Percentiles rank a stretch among this genome's conserved stretches.
Evolutionary conservation across 2,329 filamentous ascomycete genomes (phyloP).

Genomic region (Plectosphaerella plurivora): DNA sequence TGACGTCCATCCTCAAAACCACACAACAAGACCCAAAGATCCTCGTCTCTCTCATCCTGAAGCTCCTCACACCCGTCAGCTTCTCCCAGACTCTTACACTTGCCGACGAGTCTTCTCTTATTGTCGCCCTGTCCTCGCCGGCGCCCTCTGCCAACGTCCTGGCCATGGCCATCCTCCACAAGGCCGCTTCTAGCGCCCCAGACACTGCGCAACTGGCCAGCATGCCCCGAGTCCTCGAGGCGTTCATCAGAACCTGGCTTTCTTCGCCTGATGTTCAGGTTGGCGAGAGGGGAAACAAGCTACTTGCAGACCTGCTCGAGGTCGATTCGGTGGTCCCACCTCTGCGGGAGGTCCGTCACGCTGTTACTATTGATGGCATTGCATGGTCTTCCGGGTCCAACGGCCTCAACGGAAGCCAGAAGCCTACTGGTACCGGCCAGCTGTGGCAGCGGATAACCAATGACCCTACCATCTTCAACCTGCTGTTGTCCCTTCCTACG

Average conservation of each 20-base stretch:
- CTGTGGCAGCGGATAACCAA: conserved; percentile 37
- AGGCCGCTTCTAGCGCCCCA: conserved; percentile 42
- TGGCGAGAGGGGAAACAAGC: conserved; percentile 45
- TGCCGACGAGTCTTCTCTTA: conserved; percentile 44
- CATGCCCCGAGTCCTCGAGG: conserved; percentile 42
- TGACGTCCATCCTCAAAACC: conserved; percentile 47
- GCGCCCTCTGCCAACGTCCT: conserved; percentile 54
- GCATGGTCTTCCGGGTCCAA: conserved; percentile 3
- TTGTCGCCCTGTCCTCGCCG: conserved; percentile 48
- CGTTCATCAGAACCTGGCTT: conserved; percentile 49
- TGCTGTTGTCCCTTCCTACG: conserved; percentile 35
- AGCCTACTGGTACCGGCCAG: neutral
- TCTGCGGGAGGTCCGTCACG: conserved; percentile 6
- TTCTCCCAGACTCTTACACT: conserved; percentile 48
- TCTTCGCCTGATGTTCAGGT: conserved; percentile 48
- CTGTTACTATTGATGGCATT: conserved; percentile 2
- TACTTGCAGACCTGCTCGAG: conserved; percentile 50
- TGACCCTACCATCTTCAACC: conserved; percentile 32
- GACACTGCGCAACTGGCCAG: conserved; percentile 46
- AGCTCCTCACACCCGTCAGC: conserved; percentile 48
- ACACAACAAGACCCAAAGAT: conserved; percentile 46
- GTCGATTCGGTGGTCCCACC: conserved; percentile 41
- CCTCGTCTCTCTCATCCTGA: conserved; percentile 48
- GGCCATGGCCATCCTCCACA: conserved; percentile 51
- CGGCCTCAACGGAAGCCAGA: conserved; percentile 25